Conservation (phyloP, 169 alveolate genomes). For the Condylostoma magnum region DNA sequence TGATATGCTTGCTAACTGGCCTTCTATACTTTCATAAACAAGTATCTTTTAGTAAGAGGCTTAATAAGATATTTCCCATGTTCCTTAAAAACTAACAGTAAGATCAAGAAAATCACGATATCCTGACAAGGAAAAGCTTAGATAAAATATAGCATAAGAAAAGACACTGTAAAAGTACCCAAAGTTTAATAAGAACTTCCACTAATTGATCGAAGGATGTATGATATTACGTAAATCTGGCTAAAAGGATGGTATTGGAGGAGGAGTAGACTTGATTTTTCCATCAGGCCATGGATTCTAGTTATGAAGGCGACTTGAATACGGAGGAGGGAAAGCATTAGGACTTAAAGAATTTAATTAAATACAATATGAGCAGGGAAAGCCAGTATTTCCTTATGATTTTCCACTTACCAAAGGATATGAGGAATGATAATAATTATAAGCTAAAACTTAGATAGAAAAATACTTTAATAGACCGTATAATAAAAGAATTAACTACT, state of each 20-base stretch:
- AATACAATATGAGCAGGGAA: neutral
- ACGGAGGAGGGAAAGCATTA: conserved; percentile 20
- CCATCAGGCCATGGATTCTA: neutral
- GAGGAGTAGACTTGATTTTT: conserved; percentile 5
- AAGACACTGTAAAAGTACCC: neutral
- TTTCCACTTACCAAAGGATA: conserved; percentile 8
- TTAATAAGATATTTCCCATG: neutral
- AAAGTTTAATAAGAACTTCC: neutral
- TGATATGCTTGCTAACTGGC: too few species aligned
- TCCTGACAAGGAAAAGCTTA: neutral
- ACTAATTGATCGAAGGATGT: neutral
- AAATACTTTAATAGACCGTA: conserved; percentile 12
- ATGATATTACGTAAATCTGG: neutral
- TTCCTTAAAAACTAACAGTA: conserved; percentile 19
- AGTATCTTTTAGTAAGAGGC: too few species aligned
- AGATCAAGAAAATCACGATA: conserved; percentile 22
- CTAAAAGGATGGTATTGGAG: neutral
- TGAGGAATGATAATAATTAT: neutral
- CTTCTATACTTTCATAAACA: too few species aligned
- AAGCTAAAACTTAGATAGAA: neutral
- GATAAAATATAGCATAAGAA: neutral
- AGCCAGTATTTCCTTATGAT: neutral
- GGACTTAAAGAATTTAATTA: conserved; percentile 12
- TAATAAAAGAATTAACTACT: conserved; percentile 6
- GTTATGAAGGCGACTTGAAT: conserved; percentile 1